Percentiles rank a stretch among this genome's conserved stretches.
Evolutionary conservation across 225 moss, liverwort and hornwort species (phyloP).

Genomic region (Asterella californica): DNA sequence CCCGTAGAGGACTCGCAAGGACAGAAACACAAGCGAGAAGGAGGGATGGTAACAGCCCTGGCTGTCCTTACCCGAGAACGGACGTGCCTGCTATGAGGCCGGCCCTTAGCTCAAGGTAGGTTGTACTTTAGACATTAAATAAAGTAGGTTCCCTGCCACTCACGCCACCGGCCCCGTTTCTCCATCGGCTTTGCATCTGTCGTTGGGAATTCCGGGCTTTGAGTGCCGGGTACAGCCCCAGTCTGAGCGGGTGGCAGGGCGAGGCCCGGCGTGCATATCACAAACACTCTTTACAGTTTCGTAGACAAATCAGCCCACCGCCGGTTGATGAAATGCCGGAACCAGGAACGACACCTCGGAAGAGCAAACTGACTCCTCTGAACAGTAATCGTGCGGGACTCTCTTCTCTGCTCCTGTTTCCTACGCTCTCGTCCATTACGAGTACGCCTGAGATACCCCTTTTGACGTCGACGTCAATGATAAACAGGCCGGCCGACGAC

Average conservation of each 20-base stretch:
- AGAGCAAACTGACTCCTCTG: neutral
- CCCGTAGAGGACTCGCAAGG: neutral
- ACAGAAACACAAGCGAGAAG: neutral
- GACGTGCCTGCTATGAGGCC: conserved; percentile 12
- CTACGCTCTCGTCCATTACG: neutral
- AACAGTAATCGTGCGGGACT: neutral
- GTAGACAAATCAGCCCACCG: neutral
- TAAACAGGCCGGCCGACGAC: too few relatives aligned
- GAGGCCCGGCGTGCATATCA: neutral
- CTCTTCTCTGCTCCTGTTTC: too few relatives aligned
- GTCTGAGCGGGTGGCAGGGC: neutral
- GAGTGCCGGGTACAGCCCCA: neutral
- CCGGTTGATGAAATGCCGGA: neutral
- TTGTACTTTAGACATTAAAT: conserved; percentile 3
- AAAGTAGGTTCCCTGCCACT: conserved; percentile 8
- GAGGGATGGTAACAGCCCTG: neutral
- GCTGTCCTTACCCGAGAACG: conserved; percentile 1
- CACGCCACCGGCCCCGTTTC: neutral
- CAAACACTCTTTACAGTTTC: neutral
- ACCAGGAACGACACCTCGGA: neutral
- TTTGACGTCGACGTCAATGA: too few relatives aligned
- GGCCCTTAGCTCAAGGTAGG: conserved; percentile 13
- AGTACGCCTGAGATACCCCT: too few relatives aligned
- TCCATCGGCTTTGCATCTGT: neutral
- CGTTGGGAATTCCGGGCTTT: neutral